phyloP scores from a whole-genome alignment of 179 eudicot species.

The Camellia oleifera region DNA sequence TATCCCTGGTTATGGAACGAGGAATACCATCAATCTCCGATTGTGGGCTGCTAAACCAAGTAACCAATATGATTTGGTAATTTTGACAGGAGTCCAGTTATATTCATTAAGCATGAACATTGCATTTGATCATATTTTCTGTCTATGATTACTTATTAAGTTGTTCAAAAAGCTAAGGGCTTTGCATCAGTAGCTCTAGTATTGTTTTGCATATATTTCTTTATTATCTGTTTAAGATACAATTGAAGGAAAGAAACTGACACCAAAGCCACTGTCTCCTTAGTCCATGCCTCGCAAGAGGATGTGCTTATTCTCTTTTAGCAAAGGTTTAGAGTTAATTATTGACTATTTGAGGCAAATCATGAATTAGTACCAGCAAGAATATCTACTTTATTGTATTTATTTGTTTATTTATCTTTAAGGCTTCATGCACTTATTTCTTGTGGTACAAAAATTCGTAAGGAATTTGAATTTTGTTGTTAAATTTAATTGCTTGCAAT shows the following conservation, averaged over 20 bases:
- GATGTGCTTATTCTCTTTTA: not conserved
- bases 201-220: not conserved
- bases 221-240: too few relatives aligned
- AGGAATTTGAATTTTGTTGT: not conserved
- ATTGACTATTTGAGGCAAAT: not conserved
- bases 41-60: conserved; percentile 39
- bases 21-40: conserved; percentile 31
- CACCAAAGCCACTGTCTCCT: too few relatives aligned
- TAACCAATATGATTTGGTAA: conserved; percentile 28
- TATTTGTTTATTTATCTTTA: not conserved
- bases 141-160: not conserved
- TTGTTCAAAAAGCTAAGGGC: not conserved
- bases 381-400: not conserved
- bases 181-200: not conserved
- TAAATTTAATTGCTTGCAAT: not conserved
- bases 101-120: conserved; percentile 1
- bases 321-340: not conserved
- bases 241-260: too few relatives aligned
- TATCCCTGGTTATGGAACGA: conserved; percentile 34
- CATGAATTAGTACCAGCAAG: not conserved
- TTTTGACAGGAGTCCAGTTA: not conserved
- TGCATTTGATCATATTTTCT: not conserved
- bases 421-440: not conserved
- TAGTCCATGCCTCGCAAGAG: too few relatives aligned
- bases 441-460: not conserved